Evolutionary conservation across 1,139 yeast genomes (phyloP), one percentile per base, ranked within the genome.

Genomic region (Yamadazyma pseudoaaseri): DNA sequence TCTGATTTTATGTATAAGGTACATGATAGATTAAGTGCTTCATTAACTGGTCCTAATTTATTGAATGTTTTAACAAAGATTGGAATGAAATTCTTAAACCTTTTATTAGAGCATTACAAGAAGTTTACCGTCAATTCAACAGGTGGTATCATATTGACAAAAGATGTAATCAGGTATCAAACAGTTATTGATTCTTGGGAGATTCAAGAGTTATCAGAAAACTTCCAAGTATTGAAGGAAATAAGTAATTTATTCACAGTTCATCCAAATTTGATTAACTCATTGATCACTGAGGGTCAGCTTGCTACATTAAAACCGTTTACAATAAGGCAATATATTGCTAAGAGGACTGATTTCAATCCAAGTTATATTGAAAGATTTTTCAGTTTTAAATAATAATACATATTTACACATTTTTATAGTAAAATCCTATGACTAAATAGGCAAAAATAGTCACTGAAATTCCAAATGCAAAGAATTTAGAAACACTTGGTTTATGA

Each of bases 181-280:
- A 73, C 81, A 12, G 71, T 77, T 0, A 75, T 90, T 34, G 94
- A 83, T 41, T 69, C 65, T 29, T 86, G 95, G 92, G 70, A 67
- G 5, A 67, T 85, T 18, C 69, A 72, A 2, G 81, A 76, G 34
- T 62, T 89, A 25, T 69, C 81, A n/a, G 85, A 79, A 26, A 74
- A 76, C 35, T 87, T 85, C 61, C 79, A 77, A 32, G 68, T 87
- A 8, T 62, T 90, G 43, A 80, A 87, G 51, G 96, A 89, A 45
- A 77, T 90, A 41, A 90, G 94, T 24, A 87, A 86, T 50, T 65
- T 90, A 44, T 90, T 82, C 54, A 84, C 95, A 0, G 95, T 86
- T 10, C 89, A 82, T 52, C 64, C 72, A 7, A 64, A 65, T 34
- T 75, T 86, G 48, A 67, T 90, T 40, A 81, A 80, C 43, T 85